Evolutionary conservation across 768 basidiomycete genomes (phyloP).

Genomic region (Psilocybe cubensis): DNA sequence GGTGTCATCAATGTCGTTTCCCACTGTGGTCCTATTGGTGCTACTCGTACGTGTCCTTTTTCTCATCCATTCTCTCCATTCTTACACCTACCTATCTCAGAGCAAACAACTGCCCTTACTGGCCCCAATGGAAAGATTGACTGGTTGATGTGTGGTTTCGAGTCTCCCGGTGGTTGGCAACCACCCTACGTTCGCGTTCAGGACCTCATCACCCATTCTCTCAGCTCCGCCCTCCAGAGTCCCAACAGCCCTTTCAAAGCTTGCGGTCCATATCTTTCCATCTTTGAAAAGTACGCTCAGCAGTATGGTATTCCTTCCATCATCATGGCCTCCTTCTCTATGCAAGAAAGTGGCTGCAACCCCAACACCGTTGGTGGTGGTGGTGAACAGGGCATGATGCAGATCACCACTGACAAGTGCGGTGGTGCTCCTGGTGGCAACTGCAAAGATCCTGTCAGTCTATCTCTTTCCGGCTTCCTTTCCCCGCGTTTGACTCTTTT

Average conservation of each 20-base stretch:
- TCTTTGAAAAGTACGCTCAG: slow-evolving; percentile 66
- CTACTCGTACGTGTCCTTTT: slow-evolving; percentile 41
- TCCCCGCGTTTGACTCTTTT: neutral
- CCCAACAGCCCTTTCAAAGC: slow-evolving; percentile 58
- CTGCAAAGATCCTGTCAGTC: slow-evolving; percentile 49
- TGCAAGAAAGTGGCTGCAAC: slow-evolving; percentile 84
- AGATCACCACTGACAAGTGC: slow-evolving; percentile 82
- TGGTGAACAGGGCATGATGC: slow-evolving; percentile 89
- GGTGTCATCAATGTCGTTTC: slow-evolving; percentile 38
- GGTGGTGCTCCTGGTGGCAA: slow-evolving; percentile 51
- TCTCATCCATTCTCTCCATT: neutral
- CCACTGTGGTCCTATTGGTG: slow-evolving; percentile 53
- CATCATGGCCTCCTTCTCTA: slow-evolving; percentile 82
- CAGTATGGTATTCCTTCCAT: slow-evolving; percentile 64
- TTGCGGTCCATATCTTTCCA: slow-evolving; percentile 50
- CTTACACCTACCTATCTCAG: slow-evolving; percentile 33
- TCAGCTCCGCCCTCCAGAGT: slow-evolving; percentile 51
- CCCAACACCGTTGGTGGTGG: slow-evolving; percentile 67
- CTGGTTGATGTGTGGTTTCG: slow-evolving; percentile 82
- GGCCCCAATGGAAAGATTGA: slow-evolving; percentile 77
- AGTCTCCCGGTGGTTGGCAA: slow-evolving; percentile 66
- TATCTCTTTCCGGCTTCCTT: slow-evolving; percentile 7
- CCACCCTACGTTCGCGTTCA: slow-evolving; percentile 63
- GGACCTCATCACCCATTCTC: slow-evolving; percentile 51
- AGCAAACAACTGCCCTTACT: slow-evolving; percentile 44